Conservation (phyloP, 495 filamentous ascomycete genomes). For the Achaetomiella virescens region DNA sequence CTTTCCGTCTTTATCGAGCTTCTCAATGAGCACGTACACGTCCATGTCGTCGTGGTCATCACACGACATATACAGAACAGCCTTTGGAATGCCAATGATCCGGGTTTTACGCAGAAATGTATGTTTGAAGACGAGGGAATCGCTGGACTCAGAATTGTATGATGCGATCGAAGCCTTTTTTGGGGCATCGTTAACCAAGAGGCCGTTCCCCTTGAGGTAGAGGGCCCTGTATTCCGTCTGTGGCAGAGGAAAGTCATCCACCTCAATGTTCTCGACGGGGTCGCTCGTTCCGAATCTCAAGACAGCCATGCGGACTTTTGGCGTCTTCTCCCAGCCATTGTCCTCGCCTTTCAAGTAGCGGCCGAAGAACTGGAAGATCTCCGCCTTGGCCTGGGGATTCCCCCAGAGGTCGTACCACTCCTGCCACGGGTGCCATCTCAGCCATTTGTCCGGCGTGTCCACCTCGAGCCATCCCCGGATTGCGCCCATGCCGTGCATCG, state of each 20-base stretch:
- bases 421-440: background rate
- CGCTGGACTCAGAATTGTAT: background rate
- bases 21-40: slow-evolving; percentile 3
- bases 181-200: background rate
- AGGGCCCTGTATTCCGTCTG: background rate
- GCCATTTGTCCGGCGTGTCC: slow-evolving; percentile 1
- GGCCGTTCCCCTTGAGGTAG: background rate
- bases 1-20: background rate
- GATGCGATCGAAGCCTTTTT: background rate
- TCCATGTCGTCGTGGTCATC: background rate
- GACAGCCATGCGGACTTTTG: background rate
- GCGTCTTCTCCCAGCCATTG: slow-evolving; percentile 1
- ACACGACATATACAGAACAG: background rate
- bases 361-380: slow-evolving; percentile 1
- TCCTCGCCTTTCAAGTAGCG: slow-evolving; percentile 3
- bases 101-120: background rate
- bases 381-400: background rate
- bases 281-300: background rate
- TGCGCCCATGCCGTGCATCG: background rate
- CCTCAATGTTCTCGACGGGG: background rate
- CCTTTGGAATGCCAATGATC: background rate
- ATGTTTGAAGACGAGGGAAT: background rate
- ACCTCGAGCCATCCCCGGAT: slow-evolving; percentile 1
- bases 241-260: background rate
- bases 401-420: slow-evolving; percentile 2